A percentile compares a stretch with the other conserved stretches of the same genome.
These are phyloP conservation scores for Inosperma sp. DNA, from an alignment of 768 basidiomycete species.

Conservation along the genomic window DNA sequence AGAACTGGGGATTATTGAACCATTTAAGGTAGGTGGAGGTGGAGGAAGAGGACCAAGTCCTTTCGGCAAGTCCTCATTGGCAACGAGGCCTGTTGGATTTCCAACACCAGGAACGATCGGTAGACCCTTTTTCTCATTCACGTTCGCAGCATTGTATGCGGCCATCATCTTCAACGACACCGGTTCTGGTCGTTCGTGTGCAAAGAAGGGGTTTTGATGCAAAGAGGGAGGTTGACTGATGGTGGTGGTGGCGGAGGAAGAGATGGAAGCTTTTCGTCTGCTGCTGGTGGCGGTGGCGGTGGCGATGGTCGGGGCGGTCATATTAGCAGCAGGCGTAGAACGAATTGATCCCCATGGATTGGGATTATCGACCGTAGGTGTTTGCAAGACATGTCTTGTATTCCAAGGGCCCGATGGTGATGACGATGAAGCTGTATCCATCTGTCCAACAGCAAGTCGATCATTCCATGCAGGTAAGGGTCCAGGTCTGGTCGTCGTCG, in stretches of 20 bases:
- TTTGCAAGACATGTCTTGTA: background rate
- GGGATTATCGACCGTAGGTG: background rate
- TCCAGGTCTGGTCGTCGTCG: constrained; percentile 2
- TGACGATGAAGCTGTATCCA: constrained; percentile 2
- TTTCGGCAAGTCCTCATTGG: background rate
- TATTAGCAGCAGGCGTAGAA: constrained; percentile 20
- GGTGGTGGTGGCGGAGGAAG: no score
- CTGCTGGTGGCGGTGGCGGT: constrained; percentile 26
- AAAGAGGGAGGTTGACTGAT: no score
- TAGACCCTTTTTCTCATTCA: background rate
- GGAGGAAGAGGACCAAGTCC: no score
- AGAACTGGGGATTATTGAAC: background rate
- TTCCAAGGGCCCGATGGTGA: background rate
- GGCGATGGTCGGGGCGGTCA: no score
- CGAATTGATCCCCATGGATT: constrained; percentile 9
- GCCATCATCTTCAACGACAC: background rate
- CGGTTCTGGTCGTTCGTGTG: constrained; percentile 10
- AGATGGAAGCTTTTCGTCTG: constrained; percentile 18
- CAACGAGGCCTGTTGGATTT: constrained; percentile 5
- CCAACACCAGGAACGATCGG: background rate
- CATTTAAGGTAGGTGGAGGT: background rate
- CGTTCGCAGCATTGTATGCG: background rate
- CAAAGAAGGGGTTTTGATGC: no score
- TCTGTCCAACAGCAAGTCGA: no score
- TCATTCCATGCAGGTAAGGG: no score